A percentile compares a stretch with the other conserved stretches of the same genome.
Conservation (phyloP, 129 eudicot species). For the Logfia minima region DNA sequence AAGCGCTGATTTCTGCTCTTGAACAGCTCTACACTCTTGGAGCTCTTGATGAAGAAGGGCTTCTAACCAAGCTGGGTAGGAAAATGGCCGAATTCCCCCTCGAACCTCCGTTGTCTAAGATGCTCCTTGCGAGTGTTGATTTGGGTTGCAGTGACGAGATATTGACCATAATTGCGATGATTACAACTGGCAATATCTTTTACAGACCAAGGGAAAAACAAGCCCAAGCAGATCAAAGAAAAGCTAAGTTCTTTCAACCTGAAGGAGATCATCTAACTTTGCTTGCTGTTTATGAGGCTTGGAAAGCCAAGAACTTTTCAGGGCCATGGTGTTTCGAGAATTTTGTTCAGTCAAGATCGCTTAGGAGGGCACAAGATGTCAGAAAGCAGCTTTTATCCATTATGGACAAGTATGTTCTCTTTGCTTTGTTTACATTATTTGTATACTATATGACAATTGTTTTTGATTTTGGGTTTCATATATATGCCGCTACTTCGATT, state of each 20-base stretch:
- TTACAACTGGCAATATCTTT: conserved; percentile 80
- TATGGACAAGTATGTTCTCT: conserved; percentile 75
- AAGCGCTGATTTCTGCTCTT: conserved; percentile 83
- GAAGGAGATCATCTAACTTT: conserved; percentile 88
- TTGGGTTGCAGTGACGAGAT: conserved; percentile 97
- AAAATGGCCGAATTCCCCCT: conserved; percentile 92
- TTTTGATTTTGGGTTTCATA: not conserved
- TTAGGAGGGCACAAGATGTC: conserved; percentile 93
- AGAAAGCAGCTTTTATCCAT: conserved; percentile 82
- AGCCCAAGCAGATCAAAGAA: conserved; percentile 84
- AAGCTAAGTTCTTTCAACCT: conserved; percentile 86
- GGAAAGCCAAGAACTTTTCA: conserved; percentile 83
- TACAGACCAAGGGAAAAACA: conserved; percentile 92
- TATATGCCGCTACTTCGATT: not conserved
- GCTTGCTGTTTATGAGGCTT: conserved; percentile 95
- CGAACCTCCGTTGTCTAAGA: conserved; percentile 84
- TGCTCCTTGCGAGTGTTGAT: conserved; percentile 89
- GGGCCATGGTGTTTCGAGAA: conserved; percentile 94
- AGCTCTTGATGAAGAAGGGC: conserved; percentile 85
- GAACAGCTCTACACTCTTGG: conserved; percentile 82
- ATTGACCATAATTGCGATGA: conserved; percentile 89
- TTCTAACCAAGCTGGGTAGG: conserved; percentile 75
- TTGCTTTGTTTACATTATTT: not conserved
- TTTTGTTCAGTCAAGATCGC: conserved; percentile 73
- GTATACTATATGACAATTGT: not conserved